Percentiles rank a stretch among this genome's conserved stretches.
phyloP scores from a whole-genome alignment of 129 eudicot genomes.

The Chrysanthemum lavandulifolium region DNA sequence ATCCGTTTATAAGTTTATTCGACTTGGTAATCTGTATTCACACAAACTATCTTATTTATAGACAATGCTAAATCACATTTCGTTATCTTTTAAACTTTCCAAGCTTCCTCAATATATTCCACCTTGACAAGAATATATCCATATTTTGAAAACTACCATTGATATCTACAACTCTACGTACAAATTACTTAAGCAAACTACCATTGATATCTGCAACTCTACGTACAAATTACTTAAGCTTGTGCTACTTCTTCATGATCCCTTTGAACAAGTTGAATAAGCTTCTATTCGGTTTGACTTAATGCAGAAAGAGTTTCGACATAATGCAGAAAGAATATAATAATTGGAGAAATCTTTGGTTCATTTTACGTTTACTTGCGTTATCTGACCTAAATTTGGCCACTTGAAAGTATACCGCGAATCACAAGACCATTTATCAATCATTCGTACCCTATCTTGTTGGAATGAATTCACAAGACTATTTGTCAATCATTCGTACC shows the following conservation, averaged over 20 bases:
- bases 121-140: slow-evolving; percentile 19
- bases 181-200: too few relatives aligned
- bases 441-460: slow-evolving; percentile 1
- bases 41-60: slow-evolving; percentile 22
- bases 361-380: slow-evolving; percentile 12
- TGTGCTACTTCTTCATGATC: not conserved
- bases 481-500: slow-evolving; percentile 10
- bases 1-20: not conserved
- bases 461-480: not conserved
- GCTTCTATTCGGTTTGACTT: slow-evolving; percentile 3
- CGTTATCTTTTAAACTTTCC: not conserved
- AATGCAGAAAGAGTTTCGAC: not conserved
- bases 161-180: too few relatives aligned
- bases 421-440: slow-evolving; percentile 10
- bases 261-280: not conserved
- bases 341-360: not conserved
- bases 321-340: not conserved
- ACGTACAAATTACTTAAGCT: slow-evolving; percentile 17
- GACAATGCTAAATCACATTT: not conserved
- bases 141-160: not conserved
- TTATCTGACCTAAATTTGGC: not conserved
- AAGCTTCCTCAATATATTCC: slow-evolving; percentile 16
- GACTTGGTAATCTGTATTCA: not conserved
- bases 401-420: not conserved
- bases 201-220: not conserved